Conservation (phyloP, 2,329 filamentous ascomycete species). For the Botrytis cinerea region DNA sequence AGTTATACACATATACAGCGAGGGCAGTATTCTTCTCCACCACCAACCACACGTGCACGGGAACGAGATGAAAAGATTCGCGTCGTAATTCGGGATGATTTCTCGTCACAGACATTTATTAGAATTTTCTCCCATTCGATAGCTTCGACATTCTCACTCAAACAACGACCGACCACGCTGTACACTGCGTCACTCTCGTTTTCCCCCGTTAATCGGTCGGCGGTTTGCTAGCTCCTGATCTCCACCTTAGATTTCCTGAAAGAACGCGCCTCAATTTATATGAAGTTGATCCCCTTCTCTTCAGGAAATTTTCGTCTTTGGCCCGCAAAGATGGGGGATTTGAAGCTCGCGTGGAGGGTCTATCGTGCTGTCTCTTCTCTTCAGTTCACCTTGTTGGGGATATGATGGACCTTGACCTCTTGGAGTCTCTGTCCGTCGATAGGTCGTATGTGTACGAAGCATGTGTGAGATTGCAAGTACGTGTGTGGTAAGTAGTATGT, state of each 20-base stretch:
- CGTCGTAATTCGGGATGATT: background rate
- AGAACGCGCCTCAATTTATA: background rate
- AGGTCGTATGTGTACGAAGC: background rate
- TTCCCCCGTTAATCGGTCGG: background rate
- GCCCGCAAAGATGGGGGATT: background rate
- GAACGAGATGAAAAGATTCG: background rate
- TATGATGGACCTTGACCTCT: background rate
- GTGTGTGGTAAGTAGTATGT: background rate
- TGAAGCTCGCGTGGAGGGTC: background rate
- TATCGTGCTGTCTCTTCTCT: background rate
- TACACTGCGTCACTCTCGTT: background rate
- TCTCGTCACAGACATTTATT: background rate
- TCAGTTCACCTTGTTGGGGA: background rate
- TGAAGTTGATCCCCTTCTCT: background rate
- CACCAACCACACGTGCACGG: background rate
- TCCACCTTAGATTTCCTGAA: background rate
- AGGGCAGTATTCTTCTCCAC: too few species aligned
- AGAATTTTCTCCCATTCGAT: background rate
- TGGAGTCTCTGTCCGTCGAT: background rate
- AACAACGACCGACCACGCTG: background rate
- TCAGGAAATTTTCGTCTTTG: background rate
- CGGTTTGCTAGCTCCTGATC: constrained; percentile 3
- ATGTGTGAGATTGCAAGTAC: background rate
- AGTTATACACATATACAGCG: too few species aligned
- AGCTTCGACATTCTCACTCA: background rate